These are phyloP conservation scores for Manihot esculenta DNA, from an alignment of 441 rosid genomes.

Conservation along the genomic window DNA sequence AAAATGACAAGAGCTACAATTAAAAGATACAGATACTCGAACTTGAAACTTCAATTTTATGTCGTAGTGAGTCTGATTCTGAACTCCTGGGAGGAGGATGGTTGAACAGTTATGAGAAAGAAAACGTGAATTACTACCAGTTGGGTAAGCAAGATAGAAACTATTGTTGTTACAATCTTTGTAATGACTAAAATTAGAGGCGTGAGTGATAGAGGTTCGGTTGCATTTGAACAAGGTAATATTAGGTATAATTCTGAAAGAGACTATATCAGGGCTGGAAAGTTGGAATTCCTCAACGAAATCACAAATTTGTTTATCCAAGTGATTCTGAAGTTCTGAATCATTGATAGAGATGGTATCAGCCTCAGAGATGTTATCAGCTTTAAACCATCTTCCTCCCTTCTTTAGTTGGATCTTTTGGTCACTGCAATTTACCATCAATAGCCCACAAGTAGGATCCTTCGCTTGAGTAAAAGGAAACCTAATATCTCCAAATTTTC, in stretches of 20 bases:
- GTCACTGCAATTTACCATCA: neutral
- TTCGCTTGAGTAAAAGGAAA: neutral
- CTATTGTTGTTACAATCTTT: neutral
- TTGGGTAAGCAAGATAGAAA: neutral
- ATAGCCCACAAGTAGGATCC: neutral
- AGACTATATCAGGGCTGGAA: neutral
- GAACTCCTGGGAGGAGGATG: neutral
- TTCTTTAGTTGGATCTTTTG: neutral
- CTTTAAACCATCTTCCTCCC: conserved; percentile 1
- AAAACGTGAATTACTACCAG: neutral
- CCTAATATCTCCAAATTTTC: neutral
- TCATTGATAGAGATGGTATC: conserved; percentile 1
- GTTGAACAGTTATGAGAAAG: neutral
- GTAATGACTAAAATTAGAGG: neutral
- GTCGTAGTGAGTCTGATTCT: neutral
- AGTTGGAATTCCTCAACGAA: neutral
- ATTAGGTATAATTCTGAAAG: neutral
- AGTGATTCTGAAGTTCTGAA: neutral
- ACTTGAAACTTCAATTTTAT: neutral
- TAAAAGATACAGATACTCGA: neutral
- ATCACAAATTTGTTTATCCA: neutral
- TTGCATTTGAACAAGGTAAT: conserved; percentile 4
- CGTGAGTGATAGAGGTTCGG: too few relatives aligned
- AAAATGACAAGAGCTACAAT: neutral
- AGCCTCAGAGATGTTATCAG: neutral